These are phyloP conservation scores for Pestalotiopsis sp. DNA, from an alignment of 2,329 filamentous ascomycete species.

Conservation along the genomic window DNA sequence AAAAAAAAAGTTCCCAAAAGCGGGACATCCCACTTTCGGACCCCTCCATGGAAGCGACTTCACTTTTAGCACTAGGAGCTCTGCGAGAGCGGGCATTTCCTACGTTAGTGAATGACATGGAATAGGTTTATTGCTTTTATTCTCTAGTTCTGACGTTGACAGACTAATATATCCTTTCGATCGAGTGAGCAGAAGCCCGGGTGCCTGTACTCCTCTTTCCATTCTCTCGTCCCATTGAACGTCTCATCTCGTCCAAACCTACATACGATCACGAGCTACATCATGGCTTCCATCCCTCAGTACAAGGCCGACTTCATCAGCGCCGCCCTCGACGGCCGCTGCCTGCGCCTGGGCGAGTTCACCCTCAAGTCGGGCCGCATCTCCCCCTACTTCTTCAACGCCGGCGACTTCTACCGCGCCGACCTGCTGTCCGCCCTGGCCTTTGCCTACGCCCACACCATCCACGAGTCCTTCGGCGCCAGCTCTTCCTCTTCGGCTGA, in stretches of 20 bases:
- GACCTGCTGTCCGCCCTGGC: conserved; percentile 77
- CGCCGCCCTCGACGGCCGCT: conserved; percentile 66
- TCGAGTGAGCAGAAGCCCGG: background rate
- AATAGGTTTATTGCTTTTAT: background rate
- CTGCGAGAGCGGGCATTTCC: background rate
- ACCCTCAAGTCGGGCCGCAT: conserved; percentile 89
- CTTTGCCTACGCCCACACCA: conserved; percentile 75
- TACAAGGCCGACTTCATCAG: conserved; percentile 76
- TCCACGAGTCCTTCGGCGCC: conserved; percentile 43
- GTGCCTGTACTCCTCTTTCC: background rate
- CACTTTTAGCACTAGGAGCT: background rate
- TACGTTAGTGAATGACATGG: background rate
- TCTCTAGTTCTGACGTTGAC: background rate
- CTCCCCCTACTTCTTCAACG: conserved; percentile 98
- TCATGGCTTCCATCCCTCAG: conserved; percentile 51
- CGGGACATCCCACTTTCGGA: conserved; percentile 1
- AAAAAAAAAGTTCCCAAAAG: conserved; percentile 1
- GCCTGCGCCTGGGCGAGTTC: conserved; percentile 81
- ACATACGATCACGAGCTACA: conserved; percentile 14
- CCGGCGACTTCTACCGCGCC: conserved; percentile 84
- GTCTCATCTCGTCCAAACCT: background rate
- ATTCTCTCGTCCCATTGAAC: background rate
- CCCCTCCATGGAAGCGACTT: background rate
- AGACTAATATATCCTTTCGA: background rate
- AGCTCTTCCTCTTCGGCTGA: conserved; percentile 23